These are phyloP conservation scores for Tuber microsphaerosporum DNA, from an alignment of 495 filamentous ascomycete genomes.

Conservation along the genomic window DNA sequence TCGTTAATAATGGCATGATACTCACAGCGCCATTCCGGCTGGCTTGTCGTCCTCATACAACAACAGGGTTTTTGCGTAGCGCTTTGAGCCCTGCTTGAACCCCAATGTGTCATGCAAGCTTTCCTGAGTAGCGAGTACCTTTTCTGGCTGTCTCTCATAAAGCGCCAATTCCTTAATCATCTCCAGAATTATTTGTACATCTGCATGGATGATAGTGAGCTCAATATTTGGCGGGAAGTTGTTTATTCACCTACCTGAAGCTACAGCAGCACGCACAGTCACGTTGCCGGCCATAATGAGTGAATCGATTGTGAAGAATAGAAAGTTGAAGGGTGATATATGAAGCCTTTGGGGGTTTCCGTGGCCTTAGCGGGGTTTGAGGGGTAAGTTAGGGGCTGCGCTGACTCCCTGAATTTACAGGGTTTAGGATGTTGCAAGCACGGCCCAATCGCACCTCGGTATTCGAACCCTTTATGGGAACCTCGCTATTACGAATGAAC, in stretches of 20 bases:
- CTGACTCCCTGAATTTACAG: too few species aligned
- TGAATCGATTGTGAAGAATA: background rate
- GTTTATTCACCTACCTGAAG: background rate
- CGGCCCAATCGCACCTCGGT: too few species aligned
- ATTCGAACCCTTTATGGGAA: too few species aligned
- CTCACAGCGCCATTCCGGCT: conserved; percentile 56
- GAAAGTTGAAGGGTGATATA: background rate
- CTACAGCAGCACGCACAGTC: background rate
- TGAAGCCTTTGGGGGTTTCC: background rate
- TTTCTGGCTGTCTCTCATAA: conserved; percentile 69
- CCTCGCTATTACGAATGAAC: too few species aligned
- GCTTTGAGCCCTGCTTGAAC: conserved; percentile 49
- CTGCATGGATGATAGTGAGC: conserved; percentile 44
- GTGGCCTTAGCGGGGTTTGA: background rate
- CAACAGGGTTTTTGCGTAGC: conserved; percentile 45
- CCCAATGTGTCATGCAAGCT: conserved; percentile 71
- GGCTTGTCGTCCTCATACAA: conserved; percentile 43
- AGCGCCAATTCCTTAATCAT: conserved; percentile 82
- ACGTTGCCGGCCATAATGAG: background rate
- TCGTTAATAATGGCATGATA: conserved; percentile 49
- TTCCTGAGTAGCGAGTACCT: conserved; percentile 70
- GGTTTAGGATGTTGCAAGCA: too few species aligned
- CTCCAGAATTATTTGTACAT: conserved; percentile 70
- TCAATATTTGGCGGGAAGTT: background rate
- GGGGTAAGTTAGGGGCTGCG: background rate